A percentile compares a stretch with the other conserved stretches of the same genome.
Evolutionary conservation across 441 rosid species (phyloP).

Genomic region (Erodium texanum): DNA sequence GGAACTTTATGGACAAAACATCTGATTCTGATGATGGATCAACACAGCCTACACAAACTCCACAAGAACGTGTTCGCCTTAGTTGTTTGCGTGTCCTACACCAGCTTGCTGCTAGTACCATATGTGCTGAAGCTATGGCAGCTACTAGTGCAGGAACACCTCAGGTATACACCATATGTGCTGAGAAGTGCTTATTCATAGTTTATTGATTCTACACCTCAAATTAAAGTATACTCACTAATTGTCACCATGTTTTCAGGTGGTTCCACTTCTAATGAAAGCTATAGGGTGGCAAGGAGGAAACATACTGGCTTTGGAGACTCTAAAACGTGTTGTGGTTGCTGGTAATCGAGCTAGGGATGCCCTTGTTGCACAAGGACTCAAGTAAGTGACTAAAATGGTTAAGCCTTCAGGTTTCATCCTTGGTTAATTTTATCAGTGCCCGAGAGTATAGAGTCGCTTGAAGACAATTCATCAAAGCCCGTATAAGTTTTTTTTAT

Average conservation of each 20-base stretch:
- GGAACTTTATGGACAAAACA: constrained; percentile 33
- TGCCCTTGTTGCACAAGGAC: constrained; percentile 97
- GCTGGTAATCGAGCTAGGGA: constrained; percentile 99
- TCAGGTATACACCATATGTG: constrained; percentile 49
- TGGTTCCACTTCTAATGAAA: constrained; percentile 99
- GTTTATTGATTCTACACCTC: not conserved
- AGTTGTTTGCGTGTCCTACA: constrained; percentile 97
- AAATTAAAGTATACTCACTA: not conserved
- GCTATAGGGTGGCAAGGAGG: constrained; percentile 99
- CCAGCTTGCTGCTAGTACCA: constrained; percentile 97
- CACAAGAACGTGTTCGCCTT: constrained; percentile 94
- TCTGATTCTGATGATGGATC: constrained; percentile 53
- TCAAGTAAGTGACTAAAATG: constrained; percentile 49
- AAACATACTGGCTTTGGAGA: constrained; percentile 97
- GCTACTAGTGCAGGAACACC: constrained; percentile 95
- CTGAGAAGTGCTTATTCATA: not conserved
- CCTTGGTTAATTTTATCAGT: not conserved
- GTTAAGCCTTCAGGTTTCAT: too few relatives aligned
- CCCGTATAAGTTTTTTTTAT: not conserved
- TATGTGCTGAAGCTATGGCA: constrained; percentile 99
- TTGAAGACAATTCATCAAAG: not conserved
- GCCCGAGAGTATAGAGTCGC: not conserved
- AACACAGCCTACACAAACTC: constrained; percentile 64
- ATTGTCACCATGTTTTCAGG: constrained; percentile 36
- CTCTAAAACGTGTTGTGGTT: constrained; percentile 92